Conservation (phyloP, 2,329 filamentous ascomycete species). For the Bertia moriformis region DNA sequence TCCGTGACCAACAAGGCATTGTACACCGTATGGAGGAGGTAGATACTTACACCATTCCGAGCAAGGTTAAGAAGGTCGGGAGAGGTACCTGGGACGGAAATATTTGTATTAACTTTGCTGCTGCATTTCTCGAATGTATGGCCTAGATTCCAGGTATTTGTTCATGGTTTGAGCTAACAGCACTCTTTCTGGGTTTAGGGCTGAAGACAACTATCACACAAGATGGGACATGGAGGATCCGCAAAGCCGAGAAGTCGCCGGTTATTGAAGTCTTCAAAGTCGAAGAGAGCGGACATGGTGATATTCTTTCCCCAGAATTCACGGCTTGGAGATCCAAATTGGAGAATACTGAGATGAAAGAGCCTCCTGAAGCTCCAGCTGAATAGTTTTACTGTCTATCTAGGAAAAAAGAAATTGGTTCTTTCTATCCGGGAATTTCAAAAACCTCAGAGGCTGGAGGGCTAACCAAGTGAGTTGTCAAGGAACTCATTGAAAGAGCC, state of each 20-base stretch:
- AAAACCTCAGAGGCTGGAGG: too few relatives aligned
- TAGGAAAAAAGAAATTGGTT: too few relatives aligned
- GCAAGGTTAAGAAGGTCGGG: slow-evolving; percentile 52
- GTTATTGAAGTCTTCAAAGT: slow-evolving; percentile 62
- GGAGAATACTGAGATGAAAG: too few relatives aligned
- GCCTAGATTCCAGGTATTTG: slow-evolving; percentile 4
- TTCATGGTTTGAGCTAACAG: slow-evolving; percentile 1
- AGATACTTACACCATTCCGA: slow-evolving; percentile 65
- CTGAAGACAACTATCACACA: slow-evolving; percentile 48
- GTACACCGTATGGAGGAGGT: slow-evolving; percentile 64
- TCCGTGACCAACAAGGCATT: slow-evolving; percentile 60
- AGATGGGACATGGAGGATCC: slow-evolving; percentile 69
- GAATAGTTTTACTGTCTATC: too few relatives aligned
- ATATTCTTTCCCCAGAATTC: slow-evolving; percentile 65
- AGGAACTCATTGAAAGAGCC: too few relatives aligned
- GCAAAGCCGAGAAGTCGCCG: slow-evolving; percentile 44
- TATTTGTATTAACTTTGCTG: slow-evolving; percentile 81
- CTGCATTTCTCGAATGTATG: slow-evolving; percentile 63
- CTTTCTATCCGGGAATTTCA: too few relatives aligned
- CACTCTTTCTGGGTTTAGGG: slow-evolving; percentile 27
- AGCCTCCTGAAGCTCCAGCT: too few relatives aligned
- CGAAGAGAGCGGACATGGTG: slow-evolving; percentile 60
- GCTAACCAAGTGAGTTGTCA: too few relatives aligned
- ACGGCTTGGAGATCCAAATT: slow-evolving; percentile 51
- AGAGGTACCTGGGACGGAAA: slow-evolving; percentile 76